Base-by-base conservation (phyloP, 768 basidiomycete genomes). In the Mycena indigotica region DNA sequence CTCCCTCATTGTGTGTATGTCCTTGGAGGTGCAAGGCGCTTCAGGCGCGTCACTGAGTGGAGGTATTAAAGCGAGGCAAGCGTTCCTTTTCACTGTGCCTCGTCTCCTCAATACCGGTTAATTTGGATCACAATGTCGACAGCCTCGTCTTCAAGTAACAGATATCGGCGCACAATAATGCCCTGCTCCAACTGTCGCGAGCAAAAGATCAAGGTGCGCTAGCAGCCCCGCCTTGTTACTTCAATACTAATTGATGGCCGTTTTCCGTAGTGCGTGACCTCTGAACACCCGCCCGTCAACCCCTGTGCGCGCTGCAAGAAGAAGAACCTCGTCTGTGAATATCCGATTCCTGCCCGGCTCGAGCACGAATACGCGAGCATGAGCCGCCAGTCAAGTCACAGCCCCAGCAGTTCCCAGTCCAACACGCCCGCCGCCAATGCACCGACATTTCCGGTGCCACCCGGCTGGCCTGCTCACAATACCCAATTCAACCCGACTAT, bases 261-360 rank as follows among this genome's bases (percentile, higher is more conserved):
- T 44, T 8, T 15, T 16, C 8, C 21, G 28, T n/a, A 24, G 46
- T 48, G 46, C 46, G 46, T 48, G 13, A 48, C 46, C 25, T 48
- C 46, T n/a, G 46, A 48, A n/a, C 46, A 48, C 19, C 46, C 46
- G 23, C 46, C 46, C 24, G 46, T 48, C 46, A 48, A 48, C 25
- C 46, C 46, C 19, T 48, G 46, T n/a, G 21, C 46, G 5, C 46
- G 46, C 25, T 48, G 46, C 46, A 24, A 25, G 24, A 48, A 28
- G 25, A 48, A 48, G 25, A 28, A 28, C 46, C 46, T 48, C 24
- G 12, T 12, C 24, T 48, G 46, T 26, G 46, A 48, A n/a, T 48
- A 48, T 26, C 46, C 46, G 24, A 21, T 26, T 21, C 46, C 46
- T 13, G 5, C 46, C 24, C 46, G 25, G 24, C 12, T 48, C 46